Base-by-base conservation (phyloP, 176 grass and related monocot genomes). In the Musa itinerans region DNA sequence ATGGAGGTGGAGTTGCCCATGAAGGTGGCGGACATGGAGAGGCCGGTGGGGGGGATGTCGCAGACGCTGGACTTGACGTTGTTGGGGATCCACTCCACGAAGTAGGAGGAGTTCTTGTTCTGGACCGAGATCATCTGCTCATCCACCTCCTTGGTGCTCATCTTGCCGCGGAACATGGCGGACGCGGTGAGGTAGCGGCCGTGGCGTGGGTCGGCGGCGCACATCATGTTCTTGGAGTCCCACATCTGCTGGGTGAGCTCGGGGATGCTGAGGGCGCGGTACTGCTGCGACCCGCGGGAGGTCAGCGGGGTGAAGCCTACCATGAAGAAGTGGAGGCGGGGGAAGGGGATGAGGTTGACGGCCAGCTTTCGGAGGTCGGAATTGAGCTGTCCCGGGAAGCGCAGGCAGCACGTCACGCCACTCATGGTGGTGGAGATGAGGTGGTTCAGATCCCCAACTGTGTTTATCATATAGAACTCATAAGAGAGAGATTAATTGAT, bases 191-290 rank as follows among this genome's bases (percentile, higher is more conserved):
- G 78, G 78, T 80, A 80, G 14, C 92, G 92, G 0, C 92, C 92
- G 50, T 96, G 92, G 2, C 92, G 85, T 1, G 92, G 92, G 81
- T 96, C 92, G 0, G 92, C 92, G 8, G 92, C 92, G 65, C 92
- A 96, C 92, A 96, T 96, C 92, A 96, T 96, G 81, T 96, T 96
- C 81, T 96, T 96, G 64, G 92, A 84, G 78, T 96, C 89, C 92
- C 92, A 96, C 92, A 96, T 96, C 83, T 96, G 92, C 84, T 96
- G 92, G 20, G 92, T 96, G 34, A 91, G 86, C 81, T 96, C 92
- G 0, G 92, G 92, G 65, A 96, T 85, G 26, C 89, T 91, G 25
- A 96, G 81, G 0, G 92, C 84, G 24, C 92, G 82, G 86, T 96
- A 96, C 81, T 84, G 79, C 86, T 92, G 90, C 34, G 90, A 89